Evolutionary conservation across 495 filamentous ascomycete genomes (phyloP), one percentile per base, ranked within the genome.

Genomic region (Recurvomyces mirabilis): DNA sequence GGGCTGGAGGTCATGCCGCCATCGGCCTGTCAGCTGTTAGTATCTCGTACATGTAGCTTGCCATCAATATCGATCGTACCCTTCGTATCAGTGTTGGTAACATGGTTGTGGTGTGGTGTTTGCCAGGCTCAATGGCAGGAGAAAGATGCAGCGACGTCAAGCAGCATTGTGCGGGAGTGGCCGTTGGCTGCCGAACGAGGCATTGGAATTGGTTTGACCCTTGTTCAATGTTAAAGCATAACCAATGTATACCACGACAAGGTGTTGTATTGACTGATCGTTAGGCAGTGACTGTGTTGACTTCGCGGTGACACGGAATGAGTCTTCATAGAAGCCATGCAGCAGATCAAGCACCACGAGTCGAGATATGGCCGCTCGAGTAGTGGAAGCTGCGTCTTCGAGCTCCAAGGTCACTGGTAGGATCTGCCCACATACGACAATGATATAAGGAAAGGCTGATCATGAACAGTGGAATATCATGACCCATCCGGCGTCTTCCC

Each of bases 401-500:
- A 77, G 77, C 41, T 82, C 79, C 47, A 84, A 82, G 66, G 79
- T 84, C 41, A 80, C 79, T 66, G 79, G 79, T 78, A 65, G 37
- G 55, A 12, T 32, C 3, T 14, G 13, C 43, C 42, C 18, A 31
- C 28, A 31, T 35, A 39, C 37, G 17, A n/a, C n/a, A n/a, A 31
- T 43, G 19, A 30, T 20, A 17, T 17, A 10, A 17, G n/a, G 32
- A 5, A 5, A 35, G 19, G 11, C 38, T 39, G 20, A 47, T 28
- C 34, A 30, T 47, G 41, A 13, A 15, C 34, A 57, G 66, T 69
- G 26, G 66, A 69, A 56, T 98, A 94, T 61, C 84, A 80, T 65
- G 91, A 98, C 62, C 89, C 93, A 12, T 82, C 80, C 50, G 82
- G 81, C 39, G 71, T 94, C 38, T 96, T 87, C 57, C 76, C 82